Evolutionary conservation across 2,329 filamentous ascomycete genomes (phyloP), one percentile per base, ranked within the genome.

Genomic region (Stachybotrys chlorohalonatus): DNA sequence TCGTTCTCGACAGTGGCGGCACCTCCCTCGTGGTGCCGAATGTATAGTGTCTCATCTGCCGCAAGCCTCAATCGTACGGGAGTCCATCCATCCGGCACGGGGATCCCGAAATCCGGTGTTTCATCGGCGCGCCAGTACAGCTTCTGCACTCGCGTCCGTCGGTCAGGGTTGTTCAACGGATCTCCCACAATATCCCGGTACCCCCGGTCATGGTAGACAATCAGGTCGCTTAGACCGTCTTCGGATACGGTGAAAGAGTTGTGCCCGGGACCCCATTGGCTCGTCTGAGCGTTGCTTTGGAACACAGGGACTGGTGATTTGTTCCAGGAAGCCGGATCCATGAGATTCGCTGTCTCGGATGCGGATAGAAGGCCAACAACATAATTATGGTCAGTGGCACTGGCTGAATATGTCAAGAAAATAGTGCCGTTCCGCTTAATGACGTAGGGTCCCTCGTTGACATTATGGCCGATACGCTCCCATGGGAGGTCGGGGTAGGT

Each of bases 81-180:
- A 2, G 59, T 61, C 46, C 36, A 15, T 6, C 59, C 59, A 17
- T 61, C 59, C 2, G 65, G 55, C 11, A 67, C 61, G 3, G 65
- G 64, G 13, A 67, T 58, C 1, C 65, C 64, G 52, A 68, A 62
- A 45, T 67, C 64, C 1, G 65, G 65, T 2, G 63, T 64, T 1
- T 64, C 65, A 31, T 68, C 63, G 0, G 55, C 57, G 49, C 59
- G 57, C 66, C 65, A 67, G 59, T 66, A 65, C 17, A 68, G 52
- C 62, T 65, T 66, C 57, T 68, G 66, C 51, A 68, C 63, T 5
- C 63, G 47, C 4, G 66, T 64, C 4, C 59, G 57, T 13, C 65
- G 55, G 54, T 68, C 63, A 1, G 55, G 59, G 54, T 61, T 53
- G 36, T 66, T 62, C 15, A 61, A 50, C 5, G 59, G 59, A n/a